phyloP scores from a whole-genome alignment of 495 filamentous ascomycete species.

The Aspergillus wentii region DNA sequence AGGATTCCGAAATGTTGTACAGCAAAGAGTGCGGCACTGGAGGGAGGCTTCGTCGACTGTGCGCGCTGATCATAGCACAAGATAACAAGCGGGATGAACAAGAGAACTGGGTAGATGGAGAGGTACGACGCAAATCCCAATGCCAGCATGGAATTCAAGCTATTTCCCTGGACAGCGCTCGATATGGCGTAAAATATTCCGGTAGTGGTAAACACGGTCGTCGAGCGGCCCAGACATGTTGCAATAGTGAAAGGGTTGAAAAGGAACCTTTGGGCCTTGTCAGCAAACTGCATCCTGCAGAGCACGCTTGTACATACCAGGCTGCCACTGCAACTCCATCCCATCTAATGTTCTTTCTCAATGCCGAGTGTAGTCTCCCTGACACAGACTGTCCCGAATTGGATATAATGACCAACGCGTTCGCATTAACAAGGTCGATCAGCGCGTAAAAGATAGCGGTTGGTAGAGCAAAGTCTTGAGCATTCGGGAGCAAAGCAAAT shows the following conservation, averaged over 20 bases:
- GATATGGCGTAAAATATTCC: constrained; percentile 81
- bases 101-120: constrained; percentile 82
- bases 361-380: constrained; percentile 69
- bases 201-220: constrained; percentile 83
- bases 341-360: constrained; percentile 73
- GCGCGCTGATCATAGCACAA: constrained; percentile 70
- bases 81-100: constrained; percentile 77
- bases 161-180: constrained; percentile 71
- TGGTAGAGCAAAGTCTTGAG: constrained; percentile 57
- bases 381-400: constrained; percentile 72
- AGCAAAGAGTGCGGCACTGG: constrained; percentile 41
- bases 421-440: constrained; percentile 77
- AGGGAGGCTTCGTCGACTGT: constrained; percentile 10
- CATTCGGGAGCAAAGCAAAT: constrained; percentile 78
- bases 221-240: constrained; percentile 88
- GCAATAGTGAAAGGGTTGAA: constrained; percentile 95
- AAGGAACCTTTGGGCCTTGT: constrained; percentile 56
- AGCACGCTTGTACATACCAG: no score
- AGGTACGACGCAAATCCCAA: constrained; percentile 84
- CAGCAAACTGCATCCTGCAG: no score
- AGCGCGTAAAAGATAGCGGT: constrained; percentile 76
- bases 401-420: constrained; percentile 78
- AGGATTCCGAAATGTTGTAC: constrained; percentile 43
- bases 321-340: constrained; percentile 73
- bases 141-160: constrained; percentile 76